Conservation (phyloP, 2,329 filamentous ascomycete genomes). For the Talaromyces amestolkiae region DNA sequence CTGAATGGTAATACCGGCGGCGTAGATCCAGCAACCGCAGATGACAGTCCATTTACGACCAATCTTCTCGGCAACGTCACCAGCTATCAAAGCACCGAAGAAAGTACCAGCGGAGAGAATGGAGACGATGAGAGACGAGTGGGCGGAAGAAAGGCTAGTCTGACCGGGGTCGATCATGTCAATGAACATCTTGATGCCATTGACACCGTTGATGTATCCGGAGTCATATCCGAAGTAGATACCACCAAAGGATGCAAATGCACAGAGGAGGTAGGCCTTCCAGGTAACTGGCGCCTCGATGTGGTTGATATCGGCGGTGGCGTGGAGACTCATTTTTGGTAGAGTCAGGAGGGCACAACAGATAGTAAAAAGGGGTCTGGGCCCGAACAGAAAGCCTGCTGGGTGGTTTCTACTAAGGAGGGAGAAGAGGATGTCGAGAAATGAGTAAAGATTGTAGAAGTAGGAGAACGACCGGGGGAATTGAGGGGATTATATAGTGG, state of each 20-base stretch:
- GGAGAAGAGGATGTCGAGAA: not conserved
- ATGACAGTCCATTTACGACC: slow-evolving; percentile 66
- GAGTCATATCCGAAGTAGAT: slow-evolving; percentile 62
- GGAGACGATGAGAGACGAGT: slow-evolving; percentile 66
- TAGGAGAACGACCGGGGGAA: slow-evolving; percentile 1
- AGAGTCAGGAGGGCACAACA: not conserved
- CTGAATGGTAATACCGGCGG: slow-evolving; percentile 66
- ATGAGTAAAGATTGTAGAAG: not conserved
- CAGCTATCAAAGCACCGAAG: slow-evolving; percentile 73
- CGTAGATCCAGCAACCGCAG: slow-evolving; percentile 68
- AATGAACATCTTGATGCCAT: slow-evolving; percentile 53
- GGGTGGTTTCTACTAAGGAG: not conserved
- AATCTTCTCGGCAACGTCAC: slow-evolving; percentile 72
- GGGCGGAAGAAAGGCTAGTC: slow-evolving; percentile 48
- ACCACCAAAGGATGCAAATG: slow-evolving; percentile 60
- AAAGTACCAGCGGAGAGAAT: slow-evolving; percentile 77
- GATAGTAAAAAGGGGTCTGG: not conserved
- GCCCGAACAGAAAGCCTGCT: slow-evolving; percentile 2
- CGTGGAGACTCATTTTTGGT: slow-evolving; percentile 24
- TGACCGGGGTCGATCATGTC: slow-evolving; percentile 33
- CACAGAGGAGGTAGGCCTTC: slow-evolving; percentile 61
- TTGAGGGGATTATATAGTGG: slow-evolving; percentile 12
- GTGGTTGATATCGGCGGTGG: slow-evolving; percentile 52
- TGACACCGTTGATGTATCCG: slow-evolving; percentile 54
- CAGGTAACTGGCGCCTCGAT: slow-evolving; percentile 59